A percentile compares a stretch with the other conserved stretches of the same genome.
Conservation (phyloP, 2,329 filamentous ascomycete genomes). For the Cladosporium sp. region DNA sequence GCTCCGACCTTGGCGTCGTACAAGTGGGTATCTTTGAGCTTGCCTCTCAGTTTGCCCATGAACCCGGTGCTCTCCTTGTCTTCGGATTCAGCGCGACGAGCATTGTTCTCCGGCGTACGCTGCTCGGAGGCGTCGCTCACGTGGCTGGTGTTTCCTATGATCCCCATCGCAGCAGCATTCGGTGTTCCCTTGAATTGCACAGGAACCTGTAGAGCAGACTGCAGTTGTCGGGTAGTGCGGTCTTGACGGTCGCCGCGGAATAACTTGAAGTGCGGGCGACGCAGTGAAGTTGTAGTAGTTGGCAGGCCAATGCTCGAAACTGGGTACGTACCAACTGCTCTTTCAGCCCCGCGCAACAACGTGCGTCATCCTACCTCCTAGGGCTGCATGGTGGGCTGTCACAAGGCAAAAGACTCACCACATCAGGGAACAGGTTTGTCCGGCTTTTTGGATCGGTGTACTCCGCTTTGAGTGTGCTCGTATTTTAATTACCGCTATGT, state of each 20-base stretch:
- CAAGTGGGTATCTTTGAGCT: constrained; percentile 45
- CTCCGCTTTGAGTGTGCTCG: too few relatives aligned
- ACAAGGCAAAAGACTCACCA: too few relatives aligned
- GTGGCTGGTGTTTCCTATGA: constrained; percentile 2
- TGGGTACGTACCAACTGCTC: constrained; percentile 3
- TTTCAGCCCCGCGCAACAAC: too few relatives aligned
- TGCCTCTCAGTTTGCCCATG: constrained; percentile 33
- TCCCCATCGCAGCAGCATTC: background rate
- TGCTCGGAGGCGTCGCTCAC: constrained; percentile 1
- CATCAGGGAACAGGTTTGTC: too few relatives aligned
- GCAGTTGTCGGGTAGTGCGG: constrained; percentile 1
- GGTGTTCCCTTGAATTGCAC: background rate
- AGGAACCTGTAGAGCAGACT: background rate
- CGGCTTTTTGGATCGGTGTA: too few relatives aligned
- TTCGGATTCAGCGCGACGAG: background rate
- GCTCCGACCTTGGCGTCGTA: constrained; percentile 45
- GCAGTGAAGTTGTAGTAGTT: constrained; percentile 4
- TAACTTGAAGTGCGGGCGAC: background rate
- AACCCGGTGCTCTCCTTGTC: constrained; percentile 8
- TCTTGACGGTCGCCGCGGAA: background rate
- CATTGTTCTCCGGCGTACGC: constrained; percentile 1
- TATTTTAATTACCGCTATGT: too few relatives aligned
- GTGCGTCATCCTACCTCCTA: too few relatives aligned
- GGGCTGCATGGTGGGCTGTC: too few relatives aligned
- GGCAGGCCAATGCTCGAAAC: constrained; percentile 6